phyloP scores from a whole-genome alignment of 805 yeast species.

The Clavispora santaluciae region DNA sequence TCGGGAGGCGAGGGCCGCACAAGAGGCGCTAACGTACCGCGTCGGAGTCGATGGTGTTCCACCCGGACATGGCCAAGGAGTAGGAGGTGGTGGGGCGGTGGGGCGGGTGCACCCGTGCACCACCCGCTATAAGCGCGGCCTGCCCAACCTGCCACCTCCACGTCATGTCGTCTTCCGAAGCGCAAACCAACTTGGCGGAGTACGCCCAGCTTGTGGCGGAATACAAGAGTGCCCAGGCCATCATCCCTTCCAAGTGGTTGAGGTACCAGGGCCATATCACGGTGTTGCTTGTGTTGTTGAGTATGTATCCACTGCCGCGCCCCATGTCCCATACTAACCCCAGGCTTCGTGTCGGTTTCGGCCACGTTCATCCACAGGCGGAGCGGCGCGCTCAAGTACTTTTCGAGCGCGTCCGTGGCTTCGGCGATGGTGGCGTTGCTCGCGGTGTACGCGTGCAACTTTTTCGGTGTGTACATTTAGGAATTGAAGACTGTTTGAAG shows the following conservation, averaged over 20 bases:
- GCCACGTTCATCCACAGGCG: conserved; percentile 14
- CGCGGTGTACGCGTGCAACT: conserved; percentile 34
- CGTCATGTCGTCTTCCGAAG: conserved; percentile 3
- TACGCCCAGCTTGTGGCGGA: conserved; percentile 10
- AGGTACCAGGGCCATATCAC: conserved; percentile 12
- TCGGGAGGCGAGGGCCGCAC: not conserved
- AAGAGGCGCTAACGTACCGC: conserved; percentile 34
- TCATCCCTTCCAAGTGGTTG: conserved; percentile 11
- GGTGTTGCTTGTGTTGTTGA: conserved; percentile 10
- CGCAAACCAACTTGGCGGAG: conserved; percentile 3
- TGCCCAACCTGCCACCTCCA: not conserved
- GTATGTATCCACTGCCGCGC: conserved; percentile 7
- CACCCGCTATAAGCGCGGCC: not conserved
- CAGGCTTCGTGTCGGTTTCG: conserved; percentile 14
- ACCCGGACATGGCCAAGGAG: conserved; percentile 1
- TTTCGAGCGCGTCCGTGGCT: conserved; percentile 30
- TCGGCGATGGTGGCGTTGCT: conserved; percentile 35
- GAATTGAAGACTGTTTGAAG: not conserved
- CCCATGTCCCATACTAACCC: conserved; percentile 7
- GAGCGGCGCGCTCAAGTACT: conserved; percentile 15
- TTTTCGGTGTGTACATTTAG: conserved; percentile 40
- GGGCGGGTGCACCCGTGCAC: conserved; percentile 1
- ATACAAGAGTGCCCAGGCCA: conserved; percentile 8
- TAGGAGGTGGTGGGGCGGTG: not conserved
- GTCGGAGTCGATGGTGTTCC: conserved; percentile 66